A percentile compares a stretch with the other conserved stretches of the same genome.
These are phyloP conservation scores for Hymenoscyphus fructigenus DNA, from an alignment of 2,329 filamentous ascomycete genomes.

Conservation along the genomic window DNA sequence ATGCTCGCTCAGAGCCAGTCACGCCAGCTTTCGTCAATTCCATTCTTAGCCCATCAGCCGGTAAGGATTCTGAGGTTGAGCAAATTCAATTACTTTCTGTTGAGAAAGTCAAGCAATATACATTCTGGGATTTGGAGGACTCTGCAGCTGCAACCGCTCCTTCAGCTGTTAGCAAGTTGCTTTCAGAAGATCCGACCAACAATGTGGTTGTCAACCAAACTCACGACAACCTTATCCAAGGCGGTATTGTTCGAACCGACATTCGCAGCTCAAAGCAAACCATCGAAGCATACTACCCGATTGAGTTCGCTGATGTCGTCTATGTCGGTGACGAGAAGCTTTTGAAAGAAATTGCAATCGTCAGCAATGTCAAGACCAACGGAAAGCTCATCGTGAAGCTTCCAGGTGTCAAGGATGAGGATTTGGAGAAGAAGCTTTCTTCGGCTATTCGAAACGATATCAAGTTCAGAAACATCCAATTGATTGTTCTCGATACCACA, in stretches of 20 bases:
- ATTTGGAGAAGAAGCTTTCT: constrained; percentile 83
- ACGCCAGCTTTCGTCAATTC: constrained; percentile 55
- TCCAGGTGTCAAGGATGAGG: constrained; percentile 79
- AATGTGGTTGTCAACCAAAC: constrained; percentile 62
- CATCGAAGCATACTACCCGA: constrained; percentile 79
- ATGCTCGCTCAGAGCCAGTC: constrained; percentile 64
- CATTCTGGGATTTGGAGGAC: constrained; percentile 88
- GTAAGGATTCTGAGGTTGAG: constrained; percentile 41
- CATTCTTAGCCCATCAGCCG: constrained; percentile 50
- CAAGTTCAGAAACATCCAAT: constrained; percentile 65
- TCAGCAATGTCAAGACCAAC: constrained; percentile 66
- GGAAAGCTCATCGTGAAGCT: constrained; percentile 76
- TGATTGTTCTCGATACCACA: constrained; percentile 75
- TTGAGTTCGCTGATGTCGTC: constrained; percentile 75
- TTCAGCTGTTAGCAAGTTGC: constrained; percentile 54
- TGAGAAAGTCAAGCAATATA: constrained; percentile 72
- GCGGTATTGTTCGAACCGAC: constrained; percentile 80
- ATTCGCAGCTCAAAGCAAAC: constrained; percentile 80
- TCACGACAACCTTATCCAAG: constrained; percentile 66
- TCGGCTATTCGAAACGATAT: constrained; percentile 68
- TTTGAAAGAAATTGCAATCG: constrained; percentile 72
- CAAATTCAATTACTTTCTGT: constrained; percentile 49
- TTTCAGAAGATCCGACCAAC: constrained; percentile 70
- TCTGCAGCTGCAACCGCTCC: constrained; percentile 67
- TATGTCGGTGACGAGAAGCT: constrained; percentile 80